Evolutionary conservation across 176 grass and related monocot species (phyloP).

Genomic region (Puya raimondii): DNA sequence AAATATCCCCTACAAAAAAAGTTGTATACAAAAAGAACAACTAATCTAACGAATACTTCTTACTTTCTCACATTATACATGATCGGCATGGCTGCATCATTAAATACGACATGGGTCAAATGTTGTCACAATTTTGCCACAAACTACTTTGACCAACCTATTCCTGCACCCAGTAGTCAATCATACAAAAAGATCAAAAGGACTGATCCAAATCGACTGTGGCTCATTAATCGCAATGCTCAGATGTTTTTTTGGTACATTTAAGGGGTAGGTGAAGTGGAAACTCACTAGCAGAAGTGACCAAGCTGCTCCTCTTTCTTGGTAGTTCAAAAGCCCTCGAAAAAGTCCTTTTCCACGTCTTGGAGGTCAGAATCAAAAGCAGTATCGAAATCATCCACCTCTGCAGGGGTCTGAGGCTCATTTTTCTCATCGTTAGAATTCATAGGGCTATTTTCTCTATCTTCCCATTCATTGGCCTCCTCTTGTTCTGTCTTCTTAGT

Average conservation of each 20-base stretch:
- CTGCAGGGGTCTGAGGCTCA: constrained; percentile 24
- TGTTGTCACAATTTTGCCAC: no score
- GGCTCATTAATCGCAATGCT: not conserved
- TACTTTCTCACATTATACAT: no score
- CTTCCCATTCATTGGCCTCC: constrained; percentile 17
- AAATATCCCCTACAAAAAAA: no score
- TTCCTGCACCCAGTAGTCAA: not conserved
- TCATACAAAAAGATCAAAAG: not conserved
- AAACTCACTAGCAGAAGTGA: not conserved
- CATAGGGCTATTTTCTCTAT: constrained; percentile 4
- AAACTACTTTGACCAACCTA: not conserved
- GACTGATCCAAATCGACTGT: not conserved
- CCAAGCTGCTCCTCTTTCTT: not conserved
- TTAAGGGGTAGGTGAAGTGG: not conserved
- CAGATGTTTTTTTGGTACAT: not conserved
- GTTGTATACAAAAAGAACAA: no score
- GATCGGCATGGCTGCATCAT: no score
- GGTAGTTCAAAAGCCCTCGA: not conserved
- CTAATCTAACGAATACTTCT: no score
- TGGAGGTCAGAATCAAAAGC: constrained; percentile 40
- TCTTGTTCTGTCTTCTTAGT: constrained; percentile 10
- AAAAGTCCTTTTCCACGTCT: not conserved
- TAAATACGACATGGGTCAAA: no score
- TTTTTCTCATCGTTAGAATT: constrained; percentile 15
- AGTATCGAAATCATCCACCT: constrained; percentile 24